Evolutionary conservation across 2,329 filamentous ascomycete species (phyloP), one percentile per base, ranked within the genome.

Genomic region (Dactylonectria estremocensis): DNA sequence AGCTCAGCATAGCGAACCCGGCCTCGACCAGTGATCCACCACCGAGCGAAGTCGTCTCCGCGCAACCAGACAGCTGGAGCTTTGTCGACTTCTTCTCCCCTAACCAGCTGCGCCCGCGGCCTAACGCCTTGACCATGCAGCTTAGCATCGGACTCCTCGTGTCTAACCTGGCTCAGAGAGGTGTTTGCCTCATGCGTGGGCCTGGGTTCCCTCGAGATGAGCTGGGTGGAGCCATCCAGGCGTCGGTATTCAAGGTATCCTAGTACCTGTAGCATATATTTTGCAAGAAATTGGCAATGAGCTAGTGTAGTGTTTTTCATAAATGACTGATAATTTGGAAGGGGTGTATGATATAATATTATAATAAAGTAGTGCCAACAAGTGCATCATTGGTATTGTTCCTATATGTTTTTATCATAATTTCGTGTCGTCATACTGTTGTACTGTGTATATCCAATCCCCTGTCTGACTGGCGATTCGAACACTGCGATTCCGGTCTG

Each of bases 21-120:
- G 20, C 58, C 1, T 20, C 59, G 14, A 8, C 65, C 0, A n/a
- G 49, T 64, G 0, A 62, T 57, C 5, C n/a, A n/a, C 48, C 61
- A 4, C 50, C 71, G 5, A 31, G 16, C 16, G 57, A 64, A 1
- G 43, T 54, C 14, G 22, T 66, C 2, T 48, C 71, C 3, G 54
- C 64, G 3, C 74, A 76, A 13, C 71, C 74, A 1, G 74, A 75
- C n/a, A 76, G 74, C 40, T 76, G 74, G 74, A 76, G 74, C 18
- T 76, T 75, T 6, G 74, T 76, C 37, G 69, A 76, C 18, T 76
- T 75, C 33, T 76, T 76, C 52, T 72, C 69, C 0, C 70, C 74
- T 37, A 66, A 69, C 1, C 55, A 66, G 0, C 57, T 72, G 10
- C 58, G 71, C 1, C 69, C 67, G 45, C 37, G 54, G 9, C 49